Evolutionary conservation across 2,329 filamentous ascomycete species (phyloP), one percentile per base, ranked within the genome.

Genomic region (Hymenotorrendiella dingleyae): DNA sequence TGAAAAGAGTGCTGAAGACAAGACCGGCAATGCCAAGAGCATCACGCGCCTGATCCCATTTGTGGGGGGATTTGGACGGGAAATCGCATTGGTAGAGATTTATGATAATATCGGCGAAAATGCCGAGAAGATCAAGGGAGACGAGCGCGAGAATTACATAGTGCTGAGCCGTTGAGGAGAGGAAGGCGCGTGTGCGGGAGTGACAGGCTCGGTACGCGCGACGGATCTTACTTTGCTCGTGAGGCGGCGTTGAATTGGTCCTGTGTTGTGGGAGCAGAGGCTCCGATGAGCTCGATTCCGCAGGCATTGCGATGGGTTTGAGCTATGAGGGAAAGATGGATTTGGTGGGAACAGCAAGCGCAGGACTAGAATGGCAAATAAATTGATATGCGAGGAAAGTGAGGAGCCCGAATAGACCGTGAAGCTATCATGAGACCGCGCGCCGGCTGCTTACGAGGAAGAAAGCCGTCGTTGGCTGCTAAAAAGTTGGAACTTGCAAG

Each of bases 1-100:
- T 69, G 58, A 86, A 86, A 21, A 84, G 55, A 51, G 70, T 76
- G 42, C 76, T 82, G 56, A 85, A 78, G 2, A 75, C 65, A 33
- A 84, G 61, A 5, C 77, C 74, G 24, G 74, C 62, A 3, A 69
- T 64, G 10, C 70, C 70, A 29, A 85, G 62, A 0, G 58, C 66
- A 8, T 67, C 57, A 19, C 67, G 56, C 2, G 65, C 64, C 35
- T 60, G 54, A 36, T 61, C 54, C 61, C 64, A 67, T 12, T 21
- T 43, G n/a, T n/a, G n/a, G 5, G 56, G 55, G 16, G 51, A 49
- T 1, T 45, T 44, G 30, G 43, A 45, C 4, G 46, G 42, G 42
- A 59, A 51, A 50, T 73, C 70, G 57, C 73, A 76, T 37, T 66
- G 65, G 37, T 72, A 64, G 7, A 75, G 61, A 35, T 65, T 64